A percentile compares a stretch with the other conserved stretches of the same genome.
Conservation (phyloP, 805 yeast genomes). For the Candida silvatica region DNA sequence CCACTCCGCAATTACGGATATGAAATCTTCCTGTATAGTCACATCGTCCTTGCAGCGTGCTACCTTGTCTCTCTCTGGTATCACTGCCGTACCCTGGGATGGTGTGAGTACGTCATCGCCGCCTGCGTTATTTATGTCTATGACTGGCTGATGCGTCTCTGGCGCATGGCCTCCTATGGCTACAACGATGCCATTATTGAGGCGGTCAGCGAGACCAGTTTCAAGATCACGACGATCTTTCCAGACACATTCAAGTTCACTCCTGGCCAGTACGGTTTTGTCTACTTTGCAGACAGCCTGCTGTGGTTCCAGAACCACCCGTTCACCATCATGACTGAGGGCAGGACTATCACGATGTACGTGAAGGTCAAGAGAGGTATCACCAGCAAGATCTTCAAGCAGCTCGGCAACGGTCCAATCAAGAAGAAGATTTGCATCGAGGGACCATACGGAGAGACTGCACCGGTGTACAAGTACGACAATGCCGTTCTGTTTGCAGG, state of each 20-base stretch:
- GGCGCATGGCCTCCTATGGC: conserved; percentile 18
- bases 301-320: conserved; percentile 70
- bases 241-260: conserved; percentile 39
- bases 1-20: conserved; percentile 44
- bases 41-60: conserved; percentile 44
- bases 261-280: conserved; percentile 50
- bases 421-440: conserved; percentile 37
- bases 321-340: conserved; percentile 42
- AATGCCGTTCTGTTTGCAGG: conserved; percentile 54
- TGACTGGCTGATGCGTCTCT: conserved; percentile 41
- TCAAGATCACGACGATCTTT: conserved; percentile 39
- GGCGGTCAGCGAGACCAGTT: conserved; percentile 22
- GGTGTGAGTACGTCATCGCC: conserved; percentile 27
- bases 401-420: conserved; percentile 22
- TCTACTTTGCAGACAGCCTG: conserved; percentile 43
- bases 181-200: conserved; percentile 14
- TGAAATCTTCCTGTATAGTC: conserved; percentile 53
- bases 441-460: conserved; percentile 61
- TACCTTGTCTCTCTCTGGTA: conserved; percentile 49
- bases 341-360: conserved; percentile 29
- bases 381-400: conserved; percentile 32
- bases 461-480: conserved; percentile 40
- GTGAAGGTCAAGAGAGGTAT: conserved; percentile 47
- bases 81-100: conserved; percentile 38
- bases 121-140: conserved; percentile 39